Base-by-base conservation (phyloP, 345 rosid species). In the Physaria fendleri region DNA sequence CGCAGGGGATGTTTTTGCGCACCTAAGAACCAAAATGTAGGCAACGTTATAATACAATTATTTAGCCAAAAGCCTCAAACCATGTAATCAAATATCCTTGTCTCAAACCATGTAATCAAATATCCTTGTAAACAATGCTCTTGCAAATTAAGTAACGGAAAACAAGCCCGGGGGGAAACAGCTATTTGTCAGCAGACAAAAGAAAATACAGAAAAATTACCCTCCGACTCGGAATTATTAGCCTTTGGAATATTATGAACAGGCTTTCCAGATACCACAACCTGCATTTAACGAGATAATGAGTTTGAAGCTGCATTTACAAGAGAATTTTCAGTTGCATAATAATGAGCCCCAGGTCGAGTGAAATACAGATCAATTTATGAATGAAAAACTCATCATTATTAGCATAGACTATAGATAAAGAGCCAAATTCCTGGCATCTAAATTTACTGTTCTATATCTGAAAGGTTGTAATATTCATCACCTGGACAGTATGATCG, bases 401-500 rank as follows among this genome's bases (percentile, higher is more conserved):
- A n/a, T n/a, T n/a, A n/a, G n/a, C n/a, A n/a, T n/a, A n/a, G n/a
- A n/a, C n/a, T n/a, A n/a, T n/a, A n/a, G n/a, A n/a, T n/a, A n/a
- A n/a, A n/a, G n/a, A n/a, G n/a, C n/a, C n/a, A n/a, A n/a, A n/a
- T n/a, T n/a, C n/a, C n/a, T n/a, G 44, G 5, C 30, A n/a, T 22
- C 2, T 17, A 7, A 12, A 24, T 27, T 32, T 20, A 51, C 42
- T 12, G 20, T 45, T 45, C 24, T 29, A 32, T 44, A 48, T 48
- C n/a, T 30, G 23, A 40, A 22, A 55, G 25, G n/a, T n/a, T n/a
- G n/a, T n/a, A n/a, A n/a, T n/a, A n/a, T n/a, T n/a, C n/a, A n/a
- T n/a, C n/a, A n/a, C 97, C 91, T 84, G 91, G 25, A 82, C 60
- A 39, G 81, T 71, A 73, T 85, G 89, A 73, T 85, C 64, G 56